Percentiles rank a stretch among this genome's conserved stretches.
phyloP scores from a whole-genome alignment of 345 rosid genomes.

The Syzygium jambos region DNA sequence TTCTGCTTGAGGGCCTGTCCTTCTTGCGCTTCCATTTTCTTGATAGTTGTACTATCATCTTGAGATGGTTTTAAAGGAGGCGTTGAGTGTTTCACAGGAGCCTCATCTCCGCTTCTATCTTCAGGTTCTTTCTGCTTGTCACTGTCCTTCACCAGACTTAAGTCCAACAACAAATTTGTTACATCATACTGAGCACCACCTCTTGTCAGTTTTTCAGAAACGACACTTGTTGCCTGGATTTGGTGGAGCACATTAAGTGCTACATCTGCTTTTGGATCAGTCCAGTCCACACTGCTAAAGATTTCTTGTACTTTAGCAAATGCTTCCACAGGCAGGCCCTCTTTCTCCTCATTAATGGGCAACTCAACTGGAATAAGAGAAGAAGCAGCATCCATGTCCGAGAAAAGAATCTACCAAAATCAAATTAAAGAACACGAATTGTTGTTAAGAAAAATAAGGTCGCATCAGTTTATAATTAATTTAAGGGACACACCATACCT shows the following conservation, averaged over 20 bases:
- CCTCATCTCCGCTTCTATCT: slow-evolving; percentile 20
- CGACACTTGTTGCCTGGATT: slow-evolving; percentile 39
- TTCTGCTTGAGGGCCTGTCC: neutral
- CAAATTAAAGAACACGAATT: neutral
- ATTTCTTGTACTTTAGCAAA: slow-evolving; percentile 88
- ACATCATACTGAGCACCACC: slow-evolving; percentile 3
- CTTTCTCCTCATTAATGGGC: slow-evolving; percentile 63
- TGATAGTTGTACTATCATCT: slow-evolving; percentile 1
- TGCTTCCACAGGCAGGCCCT: slow-evolving; percentile 83
- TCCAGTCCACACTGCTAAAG: slow-evolving; percentile 77
- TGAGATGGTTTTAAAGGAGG: neutral
- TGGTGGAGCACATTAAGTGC: slow-evolving; percentile 75
- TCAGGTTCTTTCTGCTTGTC: slow-evolving; percentile 31
- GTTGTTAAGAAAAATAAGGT: neutral
- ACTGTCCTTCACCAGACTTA: slow-evolving; percentile 2
- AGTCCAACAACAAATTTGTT: slow-evolving; percentile 22
- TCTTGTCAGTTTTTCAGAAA: slow-evolving; percentile 19
- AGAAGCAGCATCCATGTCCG: slow-evolving; percentile 81
- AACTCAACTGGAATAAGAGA: slow-evolving; percentile 48
- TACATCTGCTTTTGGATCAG: slow-evolving; percentile 53
- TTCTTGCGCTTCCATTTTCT: slow-evolving; percentile 2
- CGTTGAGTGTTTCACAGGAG: neutral
- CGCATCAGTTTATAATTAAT: neutral
- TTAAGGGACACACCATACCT: slow-evolving; percentile 36
- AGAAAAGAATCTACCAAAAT: slow-evolving; percentile 64